Evolutionary conservation across 2,329 filamentous ascomycete genomes (phyloP).

Genomic region (Fusarium tricinctum): DNA sequence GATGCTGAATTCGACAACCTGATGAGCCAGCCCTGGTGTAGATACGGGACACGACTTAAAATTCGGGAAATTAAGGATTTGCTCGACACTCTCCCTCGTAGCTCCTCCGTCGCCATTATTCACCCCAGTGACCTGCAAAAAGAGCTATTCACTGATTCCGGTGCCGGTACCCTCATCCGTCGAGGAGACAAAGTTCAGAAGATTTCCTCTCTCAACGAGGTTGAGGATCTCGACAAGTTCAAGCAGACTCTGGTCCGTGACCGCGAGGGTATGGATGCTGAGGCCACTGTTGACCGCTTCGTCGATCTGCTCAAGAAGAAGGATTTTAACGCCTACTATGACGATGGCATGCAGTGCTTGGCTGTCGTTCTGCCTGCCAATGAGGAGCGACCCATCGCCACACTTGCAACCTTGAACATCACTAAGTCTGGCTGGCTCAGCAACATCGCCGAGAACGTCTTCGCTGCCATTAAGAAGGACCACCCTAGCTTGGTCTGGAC

Average conservation of each 20-base stretch:
- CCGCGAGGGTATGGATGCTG: conserved; percentile 83
- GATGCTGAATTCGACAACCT: conserved; percentile 95
- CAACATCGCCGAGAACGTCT: conserved; percentile 95
- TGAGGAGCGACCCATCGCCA: conserved; percentile 77
- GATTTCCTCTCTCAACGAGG: conserved; percentile 77
- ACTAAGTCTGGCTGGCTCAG: conserved; percentile 95
- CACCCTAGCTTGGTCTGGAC: conserved; percentile 94
- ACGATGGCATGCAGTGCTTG: conserved; percentile 92
- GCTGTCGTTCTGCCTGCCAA: conserved; percentile 86
- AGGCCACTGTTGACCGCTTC: conserved; percentile 88
- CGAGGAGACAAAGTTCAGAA: conserved; percentile 90
- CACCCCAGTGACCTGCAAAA: conserved; percentile 96
- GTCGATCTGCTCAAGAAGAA: conserved; percentile 81
- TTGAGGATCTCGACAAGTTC: conserved; percentile 81
- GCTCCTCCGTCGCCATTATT: conserved; percentile 96
- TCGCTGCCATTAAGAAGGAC: conserved; percentile 93
- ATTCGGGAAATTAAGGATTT: conserved; percentile 98
- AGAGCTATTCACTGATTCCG: conserved; percentile 96
- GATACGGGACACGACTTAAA: conserved; percentile 94
- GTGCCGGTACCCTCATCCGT: conserved; percentile 92
- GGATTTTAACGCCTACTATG: conserved; percentile 93
- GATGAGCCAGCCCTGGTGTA: conserved; percentile 95
- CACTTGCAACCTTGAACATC: conserved; percentile 90
- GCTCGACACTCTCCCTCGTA: conserved; percentile 87
- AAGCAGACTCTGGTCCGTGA: conserved; percentile 88